Evolutionary conservation across 805 yeast species (phyloP).

Genomic region (Cyberlindnera amylophila): DNA sequence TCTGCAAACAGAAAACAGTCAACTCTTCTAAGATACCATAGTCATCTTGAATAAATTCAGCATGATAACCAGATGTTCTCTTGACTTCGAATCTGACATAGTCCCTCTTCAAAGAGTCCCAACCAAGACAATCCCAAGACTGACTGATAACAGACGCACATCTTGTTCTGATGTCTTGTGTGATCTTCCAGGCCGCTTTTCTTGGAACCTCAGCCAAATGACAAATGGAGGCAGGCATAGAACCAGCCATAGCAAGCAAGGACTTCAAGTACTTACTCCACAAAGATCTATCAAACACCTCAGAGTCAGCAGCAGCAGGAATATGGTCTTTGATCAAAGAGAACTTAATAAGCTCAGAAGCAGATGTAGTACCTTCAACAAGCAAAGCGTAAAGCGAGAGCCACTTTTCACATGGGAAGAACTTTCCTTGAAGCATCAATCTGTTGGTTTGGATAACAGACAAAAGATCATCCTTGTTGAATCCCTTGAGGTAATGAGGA

Average conservation of each 20-base stretch:
- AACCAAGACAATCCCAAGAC: conserved; percentile 74
- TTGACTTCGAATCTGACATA: conserved; percentile 53
- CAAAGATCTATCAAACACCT: conserved; percentile 50
- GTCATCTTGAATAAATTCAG: conserved; percentile 53
- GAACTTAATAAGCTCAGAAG: conserved; percentile 51
- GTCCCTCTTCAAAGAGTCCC: conserved; percentile 55
- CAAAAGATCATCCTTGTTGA: conserved; percentile 39
- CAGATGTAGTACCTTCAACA: conserved; percentile 50
- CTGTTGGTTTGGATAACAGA: conserved; percentile 47
- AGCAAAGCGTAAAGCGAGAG: conserved; percentile 58
- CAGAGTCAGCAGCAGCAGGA: conserved; percentile 47
- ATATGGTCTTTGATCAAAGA: conserved; percentile 45
- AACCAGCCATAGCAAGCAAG: conserved; percentile 53
- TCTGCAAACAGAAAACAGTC: conserved; percentile 64
- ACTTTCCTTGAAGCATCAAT: conserved; percentile 48
- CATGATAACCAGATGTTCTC: conserved; percentile 69
- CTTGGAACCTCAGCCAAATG: conserved; percentile 70
- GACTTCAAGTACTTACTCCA: conserved; percentile 69
- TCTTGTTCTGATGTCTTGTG: conserved; percentile 59
- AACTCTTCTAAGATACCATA: conserved; percentile 61
- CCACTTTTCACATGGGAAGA: conserved; percentile 72
- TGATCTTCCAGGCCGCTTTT: conserved; percentile 60
- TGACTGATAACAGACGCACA: conserved; percentile 51
- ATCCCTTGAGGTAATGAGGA: conserved; percentile 37
- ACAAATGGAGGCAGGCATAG: conserved; percentile 67